Base-by-base conservation (phyloP, 768 basidiomycete species). In the Podaxis sp. region DNA sequence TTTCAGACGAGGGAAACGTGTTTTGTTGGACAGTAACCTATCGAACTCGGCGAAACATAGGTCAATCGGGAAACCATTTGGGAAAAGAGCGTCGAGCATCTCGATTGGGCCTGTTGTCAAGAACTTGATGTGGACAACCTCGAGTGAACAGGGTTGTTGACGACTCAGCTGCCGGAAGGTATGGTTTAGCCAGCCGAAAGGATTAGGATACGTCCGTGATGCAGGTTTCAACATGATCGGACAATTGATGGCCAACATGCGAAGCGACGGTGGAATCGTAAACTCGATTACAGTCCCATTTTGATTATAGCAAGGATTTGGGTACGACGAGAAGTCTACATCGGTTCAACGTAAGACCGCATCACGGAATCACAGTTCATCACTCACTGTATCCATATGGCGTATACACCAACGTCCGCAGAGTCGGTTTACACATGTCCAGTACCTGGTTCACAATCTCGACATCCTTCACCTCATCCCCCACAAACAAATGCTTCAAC, bases 241-340 rank as follows among this genome's bases (percentile, higher is more conserved):
- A 40, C 60, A 61, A 8, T 61, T 61, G 60, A 61, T 61, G n/a
- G 60, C 60, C 15, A 61, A 27, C 13, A 51, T 61, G 15, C 60
- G 60, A 8, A 61, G 43, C 1, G 53, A 46, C 3, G 60, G 33
- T 11, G 60, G 60, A 24, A 55, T 37, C 3, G 41, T 27, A 27
- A 55, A 55, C 27, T 61, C 60, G 15, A 61, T 61, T 2, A 55
- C 46, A 25, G 41, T 47, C 29, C 60, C 60, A 24, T 55, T 61
- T 38, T 55, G 60, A 37, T 61, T 61, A 24, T 47, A 37, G n/a
- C 60, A 61, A 2, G 46, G 41, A 37, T 61, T 61, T 9, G 60
- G 60, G 11, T 61, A 49, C n/a, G 53, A 61, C 8, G 60, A 55
- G 33, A 61, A 61, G 49, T 55, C 60, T 61, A 55, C 19, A 52